phyloP scores from a whole-genome alignment of 768 basidiomycete species.

The Hebeloma cylindrosporum region DNA sequence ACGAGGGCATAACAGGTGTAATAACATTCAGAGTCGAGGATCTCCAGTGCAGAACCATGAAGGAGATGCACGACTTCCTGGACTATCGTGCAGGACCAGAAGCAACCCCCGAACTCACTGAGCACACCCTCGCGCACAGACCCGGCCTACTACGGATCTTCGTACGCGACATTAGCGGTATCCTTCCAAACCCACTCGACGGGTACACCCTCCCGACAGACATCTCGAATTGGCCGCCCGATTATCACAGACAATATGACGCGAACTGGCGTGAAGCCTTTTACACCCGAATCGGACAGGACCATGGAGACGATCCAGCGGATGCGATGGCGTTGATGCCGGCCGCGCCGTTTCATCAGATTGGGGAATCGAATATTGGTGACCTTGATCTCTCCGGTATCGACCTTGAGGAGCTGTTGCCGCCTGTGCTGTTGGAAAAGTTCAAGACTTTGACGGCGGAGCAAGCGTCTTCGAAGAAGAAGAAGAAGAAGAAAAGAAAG shows the following conservation, averaged over 20 bases:
- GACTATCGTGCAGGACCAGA: slow-evolving; percentile 15
- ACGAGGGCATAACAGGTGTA: slow-evolving; percentile 5
- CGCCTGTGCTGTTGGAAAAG: too few species aligned
- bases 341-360: too few species aligned
- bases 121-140: slow-evolving; percentile 15
- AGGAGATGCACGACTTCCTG: slow-evolving; percentile 15
- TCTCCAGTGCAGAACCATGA: slow-evolving; percentile 16
- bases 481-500: too few species aligned
- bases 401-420: too few species aligned
- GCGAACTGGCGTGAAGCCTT: slow-evolving; percentile 12
- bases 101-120: slow-evolving; percentile 12
- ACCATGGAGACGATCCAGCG: not conserved
- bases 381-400: too few species aligned
- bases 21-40: slow-evolving; percentile 14
- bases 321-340: not conserved
- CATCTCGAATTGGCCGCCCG: slow-evolving; percentile 15
- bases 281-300: slow-evolving; percentile 15
- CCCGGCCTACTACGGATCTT: slow-evolving; percentile 17
- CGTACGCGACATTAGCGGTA: slow-evolving; percentile 16
- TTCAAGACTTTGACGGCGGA: too few species aligned
- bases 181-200: slow-evolving; percentile 14
- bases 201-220: slow-evolving; percentile 19
- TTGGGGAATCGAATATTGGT: too few species aligned
- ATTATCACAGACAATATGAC: slow-evolving; percentile 15
- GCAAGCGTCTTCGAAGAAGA: too few species aligned